A percentile compares a stretch with the other conserved stretches of the same genome.
These are phyloP conservation scores for Alternaria brassicicola DNA, from an alignment of 2,329 filamentous ascomycete genomes.

Conservation along the genomic window DNA sequence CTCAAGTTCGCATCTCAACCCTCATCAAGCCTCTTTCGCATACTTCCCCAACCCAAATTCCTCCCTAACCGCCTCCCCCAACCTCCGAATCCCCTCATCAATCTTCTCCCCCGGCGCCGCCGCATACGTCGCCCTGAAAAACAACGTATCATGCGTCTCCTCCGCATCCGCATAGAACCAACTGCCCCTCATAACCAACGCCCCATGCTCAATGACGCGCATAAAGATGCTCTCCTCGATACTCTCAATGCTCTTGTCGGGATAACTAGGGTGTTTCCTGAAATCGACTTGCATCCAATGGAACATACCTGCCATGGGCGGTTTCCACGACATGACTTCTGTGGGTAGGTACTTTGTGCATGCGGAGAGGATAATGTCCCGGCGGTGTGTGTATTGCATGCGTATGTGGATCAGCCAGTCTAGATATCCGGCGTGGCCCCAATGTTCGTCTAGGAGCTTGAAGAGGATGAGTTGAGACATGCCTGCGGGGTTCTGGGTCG, in stretches of 20 bases:
- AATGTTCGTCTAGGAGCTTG: conserved; percentile 89
- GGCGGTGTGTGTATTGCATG: conserved; percentile 77
- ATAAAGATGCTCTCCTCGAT: conserved; percentile 90
- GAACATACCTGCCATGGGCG: conserved; percentile 93
- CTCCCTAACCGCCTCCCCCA: conserved; percentile 74
- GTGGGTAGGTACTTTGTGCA: conserved; percentile 78
- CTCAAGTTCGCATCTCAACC: not conserved
- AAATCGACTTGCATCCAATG: conserved; percentile 78
- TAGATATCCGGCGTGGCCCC: conserved; percentile 90
- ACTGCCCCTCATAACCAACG: conserved; percentile 81
- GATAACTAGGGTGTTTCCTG: conserved; percentile 66
- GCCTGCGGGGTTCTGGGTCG: conserved; percentile 83
- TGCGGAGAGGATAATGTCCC: conserved; percentile 77
- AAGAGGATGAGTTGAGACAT: conserved; percentile 83
- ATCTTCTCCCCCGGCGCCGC: conserved; percentile 67
- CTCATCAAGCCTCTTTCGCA: conserved; percentile 2
- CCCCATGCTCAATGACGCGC: conserved; percentile 73
- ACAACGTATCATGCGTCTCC: conserved; percentile 67
- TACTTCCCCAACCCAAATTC: conserved; percentile 58
- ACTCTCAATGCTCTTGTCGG: conserved; percentile 57
- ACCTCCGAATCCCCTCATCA: conserved; percentile 61
- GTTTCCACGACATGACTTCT: conserved; percentile 77
- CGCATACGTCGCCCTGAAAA: conserved; percentile 90
- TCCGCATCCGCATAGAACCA: conserved; percentile 86
- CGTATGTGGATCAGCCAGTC: conserved; percentile 86